A percentile compares a stretch with the other conserved stretches of the same genome.
phyloP scores from a whole-genome alignment of 345 rosid species.

The Hypericum perforatum region DNA sequence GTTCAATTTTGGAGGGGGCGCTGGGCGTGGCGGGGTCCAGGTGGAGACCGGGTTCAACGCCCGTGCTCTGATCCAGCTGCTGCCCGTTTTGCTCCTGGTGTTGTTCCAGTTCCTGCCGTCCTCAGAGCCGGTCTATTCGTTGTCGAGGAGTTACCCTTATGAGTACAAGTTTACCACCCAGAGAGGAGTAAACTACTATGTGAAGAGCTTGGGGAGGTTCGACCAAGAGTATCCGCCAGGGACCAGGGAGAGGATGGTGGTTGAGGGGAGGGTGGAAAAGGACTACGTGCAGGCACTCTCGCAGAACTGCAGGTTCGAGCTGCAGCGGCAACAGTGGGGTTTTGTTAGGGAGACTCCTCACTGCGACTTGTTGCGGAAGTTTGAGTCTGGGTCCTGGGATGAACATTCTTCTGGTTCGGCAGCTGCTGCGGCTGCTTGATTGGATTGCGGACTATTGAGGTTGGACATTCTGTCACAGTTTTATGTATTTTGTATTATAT shows the following conservation, averaged over 20 bases:
- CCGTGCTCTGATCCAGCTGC: slow-evolving; percentile 58
- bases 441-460: slow-evolving; percentile 24
- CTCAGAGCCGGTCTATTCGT: slow-evolving; percentile 55
- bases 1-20: slow-evolving; percentile 60
- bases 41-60: slow-evolving; percentile 48
- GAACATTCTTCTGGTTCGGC: too few relatives aligned
- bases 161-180: slow-evolving; percentile 58
- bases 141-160: slow-evolving; percentile 67
- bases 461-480: slow-evolving; percentile 3
- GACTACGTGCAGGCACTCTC: slow-evolving; percentile 60
- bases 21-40: slow-evolving; percentile 45
- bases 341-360: slow-evolving; percentile 77
- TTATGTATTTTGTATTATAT: not conserved
- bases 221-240: slow-evolving; percentile 61
- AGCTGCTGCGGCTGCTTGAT: slow-evolving; percentile 26
- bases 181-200: slow-evolving; percentile 72
- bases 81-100: slow-evolving; percentile 66
- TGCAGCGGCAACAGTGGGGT: slow-evolving; percentile 89
- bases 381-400: slow-evolving; percentile 17
- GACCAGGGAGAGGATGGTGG: slow-evolving; percentile 32
- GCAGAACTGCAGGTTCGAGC: slow-evolving; percentile 75
- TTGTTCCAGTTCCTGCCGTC: slow-evolving; percentile 70
- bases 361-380: slow-evolving; percentile 57
- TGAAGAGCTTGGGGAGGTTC: slow-evolving; percentile 51
- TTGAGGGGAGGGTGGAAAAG: slow-evolving; percentile 62